Base-by-base conservation (phyloP, 768 basidiomycete genomes). In the Mycena pura region DNA sequence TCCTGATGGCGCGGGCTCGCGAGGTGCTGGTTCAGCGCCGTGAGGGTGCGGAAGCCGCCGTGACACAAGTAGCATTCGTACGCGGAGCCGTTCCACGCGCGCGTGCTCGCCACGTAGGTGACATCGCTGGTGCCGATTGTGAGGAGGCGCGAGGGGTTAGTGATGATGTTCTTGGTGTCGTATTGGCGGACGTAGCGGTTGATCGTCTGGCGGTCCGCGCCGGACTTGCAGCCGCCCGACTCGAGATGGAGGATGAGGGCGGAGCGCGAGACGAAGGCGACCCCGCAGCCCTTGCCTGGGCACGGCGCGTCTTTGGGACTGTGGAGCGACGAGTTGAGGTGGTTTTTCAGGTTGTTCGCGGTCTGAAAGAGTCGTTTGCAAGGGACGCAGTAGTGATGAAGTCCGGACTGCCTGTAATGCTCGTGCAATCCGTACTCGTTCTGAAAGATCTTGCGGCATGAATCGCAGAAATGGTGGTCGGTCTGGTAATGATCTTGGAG, bases 11-110 rank as follows among this genome's bases (percentile, higher is more conserved):
- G 74, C 2, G 90, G 86, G 71, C 89, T 90, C 49, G 79, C 77
- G 41, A 91, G 77, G 67, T 91, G 91, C 62, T 81, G 77, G 66
- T 91, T 88, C 49, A 91, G 78, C 7, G 72, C 74, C 0, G 15
- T 11, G 13, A 89, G 78, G 0, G 74, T 66, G 48, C 65, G 28
- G 65, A 80, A 86, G 13, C 48, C 64, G 22, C 52, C 57, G 69
- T 85, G 80, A 70, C 90, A 91, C 24, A 91, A 71, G 68, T 84
- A 84, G 71, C 89, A 91, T 71, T 91, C 88, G 70, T 78, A 91
- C 6, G 63, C 74, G 6, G 0, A 6, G 0, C 80, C 82, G 58
- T 86, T 86, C 78, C 79, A 85, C 1, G 83, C 68, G n/a, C 13
- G 66, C 62, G 15, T 36, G 24, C 70, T 76, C 11, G 81, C 79